Evolutionary conservation across 2,329 filamentous ascomycete genomes (phyloP).

Genomic region (Scytalidium sp.): DNA sequence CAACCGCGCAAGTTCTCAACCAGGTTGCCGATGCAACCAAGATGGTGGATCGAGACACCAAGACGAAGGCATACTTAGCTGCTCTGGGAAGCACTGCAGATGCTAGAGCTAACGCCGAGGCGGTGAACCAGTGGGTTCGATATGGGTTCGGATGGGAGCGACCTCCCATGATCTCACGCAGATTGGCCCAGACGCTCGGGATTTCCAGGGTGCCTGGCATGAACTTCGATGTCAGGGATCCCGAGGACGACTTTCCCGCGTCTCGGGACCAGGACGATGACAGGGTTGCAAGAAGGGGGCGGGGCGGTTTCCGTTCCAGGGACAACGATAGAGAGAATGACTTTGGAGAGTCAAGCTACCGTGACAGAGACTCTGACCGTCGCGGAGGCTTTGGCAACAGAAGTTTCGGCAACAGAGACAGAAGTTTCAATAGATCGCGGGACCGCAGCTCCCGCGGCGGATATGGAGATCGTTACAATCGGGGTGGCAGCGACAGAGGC

Average conservation of each 20-base stretch:
- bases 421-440: no score
- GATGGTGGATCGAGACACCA: conserved; percentile 18
- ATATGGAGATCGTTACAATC: no score
- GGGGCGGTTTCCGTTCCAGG: conserved; percentile 1
- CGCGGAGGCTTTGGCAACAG: no score
- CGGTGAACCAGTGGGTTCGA: conserved; percentile 25
- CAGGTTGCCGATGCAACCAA: conserved; percentile 25
- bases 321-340: neutral
- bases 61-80: conserved; percentile 23
- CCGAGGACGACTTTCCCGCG: neutral
- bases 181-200: conserved; percentile 20
- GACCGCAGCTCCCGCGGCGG: no score
- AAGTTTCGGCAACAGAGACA: no score
- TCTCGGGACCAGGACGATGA: neutral
- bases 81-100: conserved; percentile 11
- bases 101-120: conserved; percentile 3
- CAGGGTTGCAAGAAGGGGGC: neutral
- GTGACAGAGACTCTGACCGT: no score
- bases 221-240: conserved; percentile 10
- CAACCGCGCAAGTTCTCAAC: conserved; percentile 20
- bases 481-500: no score
- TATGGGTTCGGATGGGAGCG: conserved; percentile 29
- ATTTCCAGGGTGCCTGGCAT: conserved; percentile 16
- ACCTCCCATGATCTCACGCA: conserved; percentile 20
- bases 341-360: neutral